These are phyloP conservation scores for Zea luxurians DNA, from an alignment of 176 grass and related monocot species.

Conservation along the genomic window DNA sequence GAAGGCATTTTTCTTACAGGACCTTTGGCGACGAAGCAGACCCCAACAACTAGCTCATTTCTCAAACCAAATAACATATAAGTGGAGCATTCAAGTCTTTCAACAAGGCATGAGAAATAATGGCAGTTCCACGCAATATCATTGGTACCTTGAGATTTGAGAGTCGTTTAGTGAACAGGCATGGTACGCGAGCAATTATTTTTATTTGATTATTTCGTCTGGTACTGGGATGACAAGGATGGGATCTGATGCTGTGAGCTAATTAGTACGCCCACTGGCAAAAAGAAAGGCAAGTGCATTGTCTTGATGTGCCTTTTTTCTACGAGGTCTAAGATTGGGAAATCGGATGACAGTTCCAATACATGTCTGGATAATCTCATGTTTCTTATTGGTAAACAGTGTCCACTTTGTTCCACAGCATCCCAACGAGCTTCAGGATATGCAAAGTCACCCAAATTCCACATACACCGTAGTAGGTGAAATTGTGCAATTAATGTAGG, in stretches of 20 bases:
- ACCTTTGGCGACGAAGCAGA: too few species aligned
- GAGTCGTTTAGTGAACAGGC: slow-evolving; percentile 25
- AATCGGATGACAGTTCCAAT: slow-evolving; percentile 6
- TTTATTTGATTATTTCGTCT: slow-evolving; percentile 19
- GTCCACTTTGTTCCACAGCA: neutral
- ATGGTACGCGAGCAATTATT: neutral
- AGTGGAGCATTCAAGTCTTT: slow-evolving; percentile 15
- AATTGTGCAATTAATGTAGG: neutral
- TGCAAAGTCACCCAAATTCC: neutral
- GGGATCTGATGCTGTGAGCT: slow-evolving; percentile 40
- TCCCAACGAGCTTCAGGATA: neutral
- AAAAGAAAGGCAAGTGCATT: neutral
- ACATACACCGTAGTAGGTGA: neutral
- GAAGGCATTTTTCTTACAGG: too few species aligned
- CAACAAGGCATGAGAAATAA: slow-evolving; percentile 37
- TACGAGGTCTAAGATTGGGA: slow-evolving; percentile 14
- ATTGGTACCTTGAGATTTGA: neutral
- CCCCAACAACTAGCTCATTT: too few species aligned
- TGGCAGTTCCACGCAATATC: slow-evolving; percentile 1
- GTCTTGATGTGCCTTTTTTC: slow-evolving; percentile 21
- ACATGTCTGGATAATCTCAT: slow-evolving; percentile 24
- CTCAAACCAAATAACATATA: too few species aligned
- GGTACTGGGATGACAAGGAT: neutral
- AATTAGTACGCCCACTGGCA: slow-evolving; percentile 20
- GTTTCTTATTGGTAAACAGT: slow-evolving; percentile 24